Evolutionary conservation across 371 early-diverging fungal genomes (phyloP).

Genomic region (Mortierella sp.): DNA sequence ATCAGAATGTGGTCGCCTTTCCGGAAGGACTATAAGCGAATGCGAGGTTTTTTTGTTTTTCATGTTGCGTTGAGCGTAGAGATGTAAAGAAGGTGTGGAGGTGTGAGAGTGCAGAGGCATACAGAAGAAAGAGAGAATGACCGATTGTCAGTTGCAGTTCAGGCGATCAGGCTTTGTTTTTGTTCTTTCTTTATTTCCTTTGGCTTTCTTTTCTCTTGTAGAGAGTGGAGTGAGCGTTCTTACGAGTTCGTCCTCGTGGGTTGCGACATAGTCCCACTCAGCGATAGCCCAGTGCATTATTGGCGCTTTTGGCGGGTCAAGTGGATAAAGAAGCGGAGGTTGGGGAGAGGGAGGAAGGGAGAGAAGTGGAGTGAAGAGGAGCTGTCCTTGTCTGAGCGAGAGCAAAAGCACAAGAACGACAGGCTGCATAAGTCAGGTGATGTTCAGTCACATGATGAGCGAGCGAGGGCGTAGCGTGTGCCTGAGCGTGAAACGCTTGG

Average conservation of each 20-base stretch:
- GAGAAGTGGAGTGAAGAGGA: background rate
- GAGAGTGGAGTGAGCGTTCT: constrained; percentile 2
- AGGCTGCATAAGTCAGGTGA: too few relatives aligned
- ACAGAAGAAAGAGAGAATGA: background rate
- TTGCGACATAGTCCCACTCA: constrained; percentile 56
- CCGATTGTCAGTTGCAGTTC: background rate
- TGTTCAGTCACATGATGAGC: too few relatives aligned
- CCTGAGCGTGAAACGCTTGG: background rate
- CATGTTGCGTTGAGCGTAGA: background rate
- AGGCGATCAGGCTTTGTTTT: background rate
- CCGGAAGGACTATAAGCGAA: constrained; percentile 34
- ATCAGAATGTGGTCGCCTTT: constrained; percentile 53
- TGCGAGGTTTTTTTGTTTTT: background rate
- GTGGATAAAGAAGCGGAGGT: background rate
- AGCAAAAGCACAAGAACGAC: too few relatives aligned
- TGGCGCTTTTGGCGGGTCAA: background rate
- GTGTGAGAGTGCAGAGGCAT: background rate
- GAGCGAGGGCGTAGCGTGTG: too few relatives aligned
- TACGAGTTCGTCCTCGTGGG: constrained; percentile 57
- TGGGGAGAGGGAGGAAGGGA: background rate
- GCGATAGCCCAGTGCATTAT: constrained; percentile 56
- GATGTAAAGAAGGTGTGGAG: too few relatives aligned
- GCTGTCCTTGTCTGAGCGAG: background rate
- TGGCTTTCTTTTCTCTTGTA: background rate
- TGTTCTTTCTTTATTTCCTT: background rate